Conservation (phyloP, 169 alveolate genomes). For the Eimeria necatrix region DNA sequence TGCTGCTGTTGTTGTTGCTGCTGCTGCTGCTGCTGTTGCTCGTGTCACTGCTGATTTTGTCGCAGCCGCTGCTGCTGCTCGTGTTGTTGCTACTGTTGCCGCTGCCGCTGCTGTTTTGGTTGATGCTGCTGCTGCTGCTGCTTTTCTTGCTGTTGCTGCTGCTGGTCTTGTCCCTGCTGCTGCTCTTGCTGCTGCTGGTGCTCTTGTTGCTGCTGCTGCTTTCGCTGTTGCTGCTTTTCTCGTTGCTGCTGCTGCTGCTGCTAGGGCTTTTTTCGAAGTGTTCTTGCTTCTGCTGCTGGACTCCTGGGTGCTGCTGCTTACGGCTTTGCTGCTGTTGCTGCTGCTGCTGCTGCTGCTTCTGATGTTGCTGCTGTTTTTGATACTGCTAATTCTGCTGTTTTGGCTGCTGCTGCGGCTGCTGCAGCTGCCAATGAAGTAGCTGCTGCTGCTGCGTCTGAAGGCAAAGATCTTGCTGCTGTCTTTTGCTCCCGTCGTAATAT, state of each 20-base stretch:
- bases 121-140: too few relatives aligned
- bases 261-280: too few relatives aligned
- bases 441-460: slow-evolving; percentile 9
- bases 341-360: slow-evolving; percentile 16
- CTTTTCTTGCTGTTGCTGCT: too few relatives aligned
- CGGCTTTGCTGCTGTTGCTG: too few relatives aligned
- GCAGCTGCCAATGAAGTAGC: background rate
- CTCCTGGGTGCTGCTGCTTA: too few relatives aligned
- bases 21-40: background rate
- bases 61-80: background rate
- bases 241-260: too few relatives aligned
- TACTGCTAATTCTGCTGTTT: background rate
- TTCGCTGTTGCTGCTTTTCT: too few relatives aligned
- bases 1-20: background rate
- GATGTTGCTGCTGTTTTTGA: background rate
- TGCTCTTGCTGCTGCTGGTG: slow-evolving; percentile 71
- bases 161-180: too few relatives aligned
- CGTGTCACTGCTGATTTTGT: background rate
- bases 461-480: too few relatives aligned
- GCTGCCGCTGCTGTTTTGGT: too few relatives aligned
- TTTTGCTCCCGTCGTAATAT: too few relatives aligned
- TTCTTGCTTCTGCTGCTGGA: too few relatives aligned
- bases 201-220: background rate
- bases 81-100: slow-evolving; percentile 79
- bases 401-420: background rate